Conservation (phyloP, 1,284 basidiomycete species). For the Pisolithus thermaeus region DNA sequence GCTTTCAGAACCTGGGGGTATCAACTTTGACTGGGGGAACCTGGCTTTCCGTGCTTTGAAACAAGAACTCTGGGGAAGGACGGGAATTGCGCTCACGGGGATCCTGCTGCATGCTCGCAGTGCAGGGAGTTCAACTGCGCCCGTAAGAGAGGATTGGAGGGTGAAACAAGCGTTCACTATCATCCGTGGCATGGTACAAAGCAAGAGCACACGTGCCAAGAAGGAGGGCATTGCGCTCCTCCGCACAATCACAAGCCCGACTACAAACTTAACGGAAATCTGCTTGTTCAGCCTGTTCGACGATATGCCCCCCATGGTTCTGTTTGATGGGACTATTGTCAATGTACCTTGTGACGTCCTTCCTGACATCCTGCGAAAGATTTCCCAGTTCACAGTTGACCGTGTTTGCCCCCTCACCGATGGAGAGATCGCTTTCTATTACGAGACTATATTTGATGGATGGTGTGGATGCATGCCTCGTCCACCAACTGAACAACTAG, state of each 20-base stretch:
- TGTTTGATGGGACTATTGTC: slow-evolving; percentile 29
- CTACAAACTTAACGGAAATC: slow-evolving; percentile 16
- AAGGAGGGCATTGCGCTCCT: slow-evolving; percentile 37
- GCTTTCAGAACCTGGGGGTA: slow-evolving; percentile 11
- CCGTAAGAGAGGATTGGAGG: slow-evolving; percentile 12
- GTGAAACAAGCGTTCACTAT: slow-evolving; percentile 32
- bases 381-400: slow-evolving; percentile 21
- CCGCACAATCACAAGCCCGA: slow-evolving; percentile 30
- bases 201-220: slow-evolving; percentile 22
- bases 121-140: neutral
- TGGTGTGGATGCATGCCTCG: slow-evolving; percentile 32
- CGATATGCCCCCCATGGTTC: slow-evolving; percentile 16
- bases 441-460: slow-evolving; percentile 36
- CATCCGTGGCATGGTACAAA: slow-evolving; percentile 34
- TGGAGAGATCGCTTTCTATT: slow-evolving; percentile 39
- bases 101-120: slow-evolving; percentile 28
- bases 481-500: slow-evolving; percentile 9
- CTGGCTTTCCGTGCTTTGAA: slow-evolving; percentile 36
- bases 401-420: slow-evolving; percentile 36
- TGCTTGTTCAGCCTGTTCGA: slow-evolving; percentile 15
- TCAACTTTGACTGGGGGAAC: slow-evolving; percentile 16
- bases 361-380: slow-evolving; percentile 13
- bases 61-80: slow-evolving; percentile 39
- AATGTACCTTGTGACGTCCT: slow-evolving; percentile 18
- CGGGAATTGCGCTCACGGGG: slow-evolving; percentile 34